Evolutionary conservation across 2,329 filamentous ascomycete genomes (phyloP).

Genomic region (Clarireedia monteithiana): DNA sequence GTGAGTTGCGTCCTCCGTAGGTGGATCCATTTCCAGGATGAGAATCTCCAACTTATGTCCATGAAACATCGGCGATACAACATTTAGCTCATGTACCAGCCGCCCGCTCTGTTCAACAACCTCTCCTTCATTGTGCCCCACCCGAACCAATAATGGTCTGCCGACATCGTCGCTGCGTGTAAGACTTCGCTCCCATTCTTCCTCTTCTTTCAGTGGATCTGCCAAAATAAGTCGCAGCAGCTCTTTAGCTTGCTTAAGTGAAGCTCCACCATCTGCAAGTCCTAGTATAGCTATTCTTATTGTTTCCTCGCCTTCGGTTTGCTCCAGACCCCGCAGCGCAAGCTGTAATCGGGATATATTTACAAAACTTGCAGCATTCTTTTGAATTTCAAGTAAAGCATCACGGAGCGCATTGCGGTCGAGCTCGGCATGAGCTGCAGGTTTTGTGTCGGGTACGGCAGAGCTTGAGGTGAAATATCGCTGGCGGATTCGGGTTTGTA

Average conservation of each 20-base stretch:
- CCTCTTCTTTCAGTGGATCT: conserved; percentile 56
- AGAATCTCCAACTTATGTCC: conserved; percentile 58
- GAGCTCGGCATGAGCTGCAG: not conserved
- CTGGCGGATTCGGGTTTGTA: conserved; percentile 11
- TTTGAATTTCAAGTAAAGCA: conserved; percentile 51
- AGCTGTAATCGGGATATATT: conserved; percentile 66
- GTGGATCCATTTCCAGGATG: conserved; percentile 44
- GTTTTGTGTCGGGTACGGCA: not conserved
- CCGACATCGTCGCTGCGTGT: conserved; percentile 33
- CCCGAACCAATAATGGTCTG: conserved; percentile 56
- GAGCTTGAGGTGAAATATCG: conserved; percentile 4
- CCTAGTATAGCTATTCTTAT: conserved; percentile 52
- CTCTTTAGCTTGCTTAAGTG: conserved; percentile 46
- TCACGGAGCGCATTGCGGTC: conserved; percentile 20
- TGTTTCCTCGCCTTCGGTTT: conserved; percentile 47
- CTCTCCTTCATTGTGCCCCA: conserved; percentile 31
- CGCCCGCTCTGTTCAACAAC: conserved; percentile 33
- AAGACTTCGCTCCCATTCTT: conserved; percentile 60
- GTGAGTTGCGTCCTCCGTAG: conserved; percentile 36
- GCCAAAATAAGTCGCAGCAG: conserved; percentile 63
- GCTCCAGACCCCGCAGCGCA: conserved; percentile 56
- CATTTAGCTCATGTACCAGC: conserved; percentile 48
- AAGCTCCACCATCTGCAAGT: conserved; percentile 30
- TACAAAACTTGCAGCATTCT: conserved; percentile 51
- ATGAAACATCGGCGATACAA: conserved; percentile 56